Evolutionary conservation across 148 eudicot genomes (phyloP).

Genomic region (Gaultheria prostrata): DNA sequence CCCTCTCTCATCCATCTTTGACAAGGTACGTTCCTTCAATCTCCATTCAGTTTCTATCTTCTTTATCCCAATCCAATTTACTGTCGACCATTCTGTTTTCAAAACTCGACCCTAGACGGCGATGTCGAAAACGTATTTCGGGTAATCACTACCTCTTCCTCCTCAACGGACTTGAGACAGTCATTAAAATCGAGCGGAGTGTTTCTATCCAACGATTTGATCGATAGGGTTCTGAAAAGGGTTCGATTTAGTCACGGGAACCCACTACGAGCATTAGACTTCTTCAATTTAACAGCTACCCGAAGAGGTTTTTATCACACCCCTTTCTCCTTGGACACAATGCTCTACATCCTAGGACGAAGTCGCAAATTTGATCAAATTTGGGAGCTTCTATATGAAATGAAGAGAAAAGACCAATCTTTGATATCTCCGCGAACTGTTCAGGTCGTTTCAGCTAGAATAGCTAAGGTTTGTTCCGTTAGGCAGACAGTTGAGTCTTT

Average conservation of each 20-base stretch:
- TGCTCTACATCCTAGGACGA: slow-evolving; percentile 79
- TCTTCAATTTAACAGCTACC: slow-evolving; percentile 40
- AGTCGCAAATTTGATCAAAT: slow-evolving; percentile 49
- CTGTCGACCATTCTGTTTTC: slow-evolving; percentile 16
- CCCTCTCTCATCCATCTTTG: neutral
- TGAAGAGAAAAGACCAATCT: slow-evolving; percentile 48
- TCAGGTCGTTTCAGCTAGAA: slow-evolving; percentile 64
- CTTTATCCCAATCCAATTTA: slow-evolving; percentile 1
- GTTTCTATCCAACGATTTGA: slow-evolving; percentile 48
- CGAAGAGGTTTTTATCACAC: slow-evolving; percentile 66
- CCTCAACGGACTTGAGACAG: slow-evolving; percentile 34
- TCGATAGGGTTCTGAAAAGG: slow-evolving; percentile 72
- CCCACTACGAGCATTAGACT: slow-evolving; percentile 59
- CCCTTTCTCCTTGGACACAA: slow-evolving; percentile 63
- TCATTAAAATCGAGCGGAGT: slow-evolving; percentile 45
- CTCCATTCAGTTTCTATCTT: neutral
- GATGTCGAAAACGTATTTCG: slow-evolving; percentile 48
- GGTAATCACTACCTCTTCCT: slow-evolving; percentile 36
- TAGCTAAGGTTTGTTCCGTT: slow-evolving; percentile 78
- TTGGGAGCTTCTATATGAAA: slow-evolving; percentile 65
- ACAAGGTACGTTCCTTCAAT: slow-evolving; percentile 13
- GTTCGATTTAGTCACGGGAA: slow-evolving; percentile 70
- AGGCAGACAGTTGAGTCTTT: slow-evolving; percentile 74
- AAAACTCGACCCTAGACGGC: slow-evolving; percentile 18
- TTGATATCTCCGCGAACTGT: slow-evolving; percentile 65